Evolutionary conservation across 169 alveolate genomes (phyloP), one percentile per base, ranked within the genome.

Genomic region (Eimeria praecox): DNA sequence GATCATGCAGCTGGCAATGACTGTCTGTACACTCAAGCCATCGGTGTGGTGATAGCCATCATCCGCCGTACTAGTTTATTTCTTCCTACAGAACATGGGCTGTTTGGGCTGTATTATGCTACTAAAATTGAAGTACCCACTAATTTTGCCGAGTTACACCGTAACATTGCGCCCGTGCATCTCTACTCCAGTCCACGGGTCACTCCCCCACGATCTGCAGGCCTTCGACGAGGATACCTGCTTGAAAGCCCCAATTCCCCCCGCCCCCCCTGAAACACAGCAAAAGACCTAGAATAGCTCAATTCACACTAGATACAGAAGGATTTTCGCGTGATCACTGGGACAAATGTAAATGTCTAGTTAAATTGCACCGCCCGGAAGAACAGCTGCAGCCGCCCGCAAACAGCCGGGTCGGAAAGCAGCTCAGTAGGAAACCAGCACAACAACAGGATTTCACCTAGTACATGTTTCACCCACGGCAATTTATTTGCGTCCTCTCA

Each of bases 21-120:
- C 80, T 56, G 92, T 85, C 75, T 85, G 92, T 85, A 85, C 92
- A 85, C 92, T 54, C 78, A 8, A 85, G 59, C 92, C 38, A 22
- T 16, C 35, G 90, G 49, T 49, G 71, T 5, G 54, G n/a, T 52
- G 71, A 33, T 20, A 46, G 90, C 40, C 40, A 33, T 52, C 10
- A 24, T 35, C 20, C 8, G 46, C 49, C 3, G 73, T 30, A 8
- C 35, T 40, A 35, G 86, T 75, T 75, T 22, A 40, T 75, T 75
- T 40, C 27, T 42, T 44, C 86, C 59, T 27, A 40, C 56, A 10
- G 24, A 75, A 75, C 38, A 16, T 22, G 33, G 62, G 40, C 16
- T 27, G 6, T 1, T 64, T 52, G 9, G 49, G 30, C 10, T 44
- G 24, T 49, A 30, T 46, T 82, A 1, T 52, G 3, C 27, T 33